Percentiles rank a stretch among this genome's conserved stretches.
These are phyloP conservation scores for Termitomyces sp. DNA, from an alignment of 768 basidiomycete species.

Conservation along the genomic window DNA sequence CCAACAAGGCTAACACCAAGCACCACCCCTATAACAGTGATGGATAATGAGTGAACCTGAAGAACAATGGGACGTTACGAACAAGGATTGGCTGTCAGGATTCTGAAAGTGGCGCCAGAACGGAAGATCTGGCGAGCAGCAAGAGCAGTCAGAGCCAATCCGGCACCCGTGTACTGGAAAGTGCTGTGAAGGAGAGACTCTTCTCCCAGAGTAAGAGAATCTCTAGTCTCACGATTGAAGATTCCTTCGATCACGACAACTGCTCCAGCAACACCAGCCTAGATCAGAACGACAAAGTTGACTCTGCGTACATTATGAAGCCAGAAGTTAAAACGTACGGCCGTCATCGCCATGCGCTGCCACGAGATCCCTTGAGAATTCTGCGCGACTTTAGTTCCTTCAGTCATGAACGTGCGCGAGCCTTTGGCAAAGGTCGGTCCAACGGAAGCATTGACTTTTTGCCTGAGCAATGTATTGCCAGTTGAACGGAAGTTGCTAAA, in stretches of 20 bases:
- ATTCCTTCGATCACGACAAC: conserved; percentile 59
- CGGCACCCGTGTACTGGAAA: conserved; percentile 83
- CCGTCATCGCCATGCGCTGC: conserved; percentile 42
- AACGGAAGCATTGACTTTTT: conserved; percentile 17
- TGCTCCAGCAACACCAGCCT: conserved; percentile 73
- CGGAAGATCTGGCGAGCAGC: conserved; percentile 78
- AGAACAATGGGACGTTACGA: conserved; percentile 18
- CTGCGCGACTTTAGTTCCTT: conserved; percentile 29
- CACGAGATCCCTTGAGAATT: conserved; percentile 29
- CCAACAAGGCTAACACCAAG: conserved; percentile 78
- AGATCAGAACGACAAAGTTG: background rate
- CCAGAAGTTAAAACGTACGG: conserved; percentile 31
- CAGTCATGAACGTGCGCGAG: conserved; percentile 48
- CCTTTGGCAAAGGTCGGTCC: conserved; percentile 20
- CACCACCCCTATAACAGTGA: conserved; percentile 55
- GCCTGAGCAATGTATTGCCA: conserved; percentile 25
- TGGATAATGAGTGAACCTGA: background rate
- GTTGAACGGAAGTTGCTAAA: conserved; percentile 28
- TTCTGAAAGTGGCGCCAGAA: conserved; percentile 60
- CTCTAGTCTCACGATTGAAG: conserved; percentile 78
- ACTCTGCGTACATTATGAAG: background rate
- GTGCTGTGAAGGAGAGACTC: conserved; percentile 68
- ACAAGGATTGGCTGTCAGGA: conserved; percentile 88
- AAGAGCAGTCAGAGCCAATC: conserved; percentile 70
- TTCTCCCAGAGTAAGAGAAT: conserved; percentile 57